These are phyloP conservation scores for Parietichytrium sp. DNA, from an alignment of 108 stramenopile species.

Conservation along the genomic window DNA sequence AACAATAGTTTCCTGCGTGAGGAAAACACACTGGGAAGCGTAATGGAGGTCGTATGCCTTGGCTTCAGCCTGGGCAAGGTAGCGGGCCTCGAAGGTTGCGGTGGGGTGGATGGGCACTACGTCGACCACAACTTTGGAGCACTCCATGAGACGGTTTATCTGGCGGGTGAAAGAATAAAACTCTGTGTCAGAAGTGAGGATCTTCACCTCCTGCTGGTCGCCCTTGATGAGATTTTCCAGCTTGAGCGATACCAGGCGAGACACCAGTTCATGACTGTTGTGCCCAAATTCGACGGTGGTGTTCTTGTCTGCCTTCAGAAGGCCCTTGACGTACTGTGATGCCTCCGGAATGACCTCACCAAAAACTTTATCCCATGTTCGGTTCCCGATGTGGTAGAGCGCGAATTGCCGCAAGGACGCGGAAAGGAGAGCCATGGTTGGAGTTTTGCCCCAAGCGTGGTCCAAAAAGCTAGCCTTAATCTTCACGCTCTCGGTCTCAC, in stretches of 20 bases:
- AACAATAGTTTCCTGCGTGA: conserved; percentile 42
- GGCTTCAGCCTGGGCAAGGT: neutral
- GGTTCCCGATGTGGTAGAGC: conserved; percentile 41
- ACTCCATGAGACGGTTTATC: conserved; percentile 41
- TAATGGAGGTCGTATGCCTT: conserved; percentile 34
- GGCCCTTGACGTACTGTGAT: neutral
- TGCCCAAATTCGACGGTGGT: conserved; percentile 42
- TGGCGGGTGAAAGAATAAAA: conserved; percentile 47
- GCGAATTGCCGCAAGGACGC: conserved; percentile 33
- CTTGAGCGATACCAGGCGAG: conserved; percentile 35
- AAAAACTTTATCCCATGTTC: conserved; percentile 43
- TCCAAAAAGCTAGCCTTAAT: conserved; percentile 41
- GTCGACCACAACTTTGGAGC: neutral
- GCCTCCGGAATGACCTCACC: conserved; percentile 42
- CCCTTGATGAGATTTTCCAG: conserved; percentile 24
- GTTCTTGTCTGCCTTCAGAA: neutral
- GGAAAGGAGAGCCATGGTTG: conserved; percentile 31
- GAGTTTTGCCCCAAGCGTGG: conserved; percentile 48
- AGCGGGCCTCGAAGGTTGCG: conserved; percentile 32
- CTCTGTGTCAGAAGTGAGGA: conserved; percentile 43
- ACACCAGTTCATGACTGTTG: conserved; percentile 44
- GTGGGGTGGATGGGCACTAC: conserved; percentile 36
- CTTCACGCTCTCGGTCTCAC: too few relatives aligned
- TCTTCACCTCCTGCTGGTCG: conserved; percentile 26
- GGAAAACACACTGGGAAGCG: conserved; percentile 44